Evolutionary conservation across 2,329 filamentous ascomycete genomes (phyloP).

Genomic region (Aspergillus proliferans): DNA sequence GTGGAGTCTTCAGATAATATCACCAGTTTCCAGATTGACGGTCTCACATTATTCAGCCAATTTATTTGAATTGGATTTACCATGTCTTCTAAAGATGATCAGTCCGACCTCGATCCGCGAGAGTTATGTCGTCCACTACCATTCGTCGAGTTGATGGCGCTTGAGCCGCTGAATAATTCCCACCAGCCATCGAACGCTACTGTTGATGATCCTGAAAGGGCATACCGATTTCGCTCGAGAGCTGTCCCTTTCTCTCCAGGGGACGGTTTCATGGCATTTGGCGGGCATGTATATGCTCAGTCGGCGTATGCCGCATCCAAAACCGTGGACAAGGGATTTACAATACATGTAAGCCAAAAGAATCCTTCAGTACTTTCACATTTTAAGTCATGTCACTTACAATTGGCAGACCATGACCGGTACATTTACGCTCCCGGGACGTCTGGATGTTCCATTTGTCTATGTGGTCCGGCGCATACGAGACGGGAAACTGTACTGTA

Average conservation of each 20-base stretch:
- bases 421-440: constrained; percentile 46
- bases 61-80: neutral
- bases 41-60: neutral
- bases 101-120: constrained; percentile 3
- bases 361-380: neutral
- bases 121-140: constrained; percentile 12
- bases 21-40: neutral
- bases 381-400: neutral
- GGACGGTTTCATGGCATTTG: constrained; percentile 42
- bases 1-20: neutral
- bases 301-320: constrained; percentile 52
- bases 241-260: constrained; percentile 38
- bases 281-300: constrained; percentile 54
- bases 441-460: constrained; percentile 43
- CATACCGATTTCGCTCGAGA: constrained; percentile 25
- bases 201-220: constrained; percentile 17
- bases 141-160: constrained; percentile 27
- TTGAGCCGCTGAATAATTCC: constrained; percentile 20
- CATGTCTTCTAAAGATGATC: constrained; percentile 13
- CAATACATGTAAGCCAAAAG: constrained; percentile 43
- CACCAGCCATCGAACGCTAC: constrained; percentile 2
- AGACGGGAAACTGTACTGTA: constrained; percentile 48
- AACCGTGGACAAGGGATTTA: constrained; percentile 45
- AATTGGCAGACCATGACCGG: constrained; percentile 45
- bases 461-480: constrained; percentile 48